phyloP scores from a whole-genome alignment of 1,284 basidiomycete genomes.

The Filobasidium uniguttulatum region DNA sequence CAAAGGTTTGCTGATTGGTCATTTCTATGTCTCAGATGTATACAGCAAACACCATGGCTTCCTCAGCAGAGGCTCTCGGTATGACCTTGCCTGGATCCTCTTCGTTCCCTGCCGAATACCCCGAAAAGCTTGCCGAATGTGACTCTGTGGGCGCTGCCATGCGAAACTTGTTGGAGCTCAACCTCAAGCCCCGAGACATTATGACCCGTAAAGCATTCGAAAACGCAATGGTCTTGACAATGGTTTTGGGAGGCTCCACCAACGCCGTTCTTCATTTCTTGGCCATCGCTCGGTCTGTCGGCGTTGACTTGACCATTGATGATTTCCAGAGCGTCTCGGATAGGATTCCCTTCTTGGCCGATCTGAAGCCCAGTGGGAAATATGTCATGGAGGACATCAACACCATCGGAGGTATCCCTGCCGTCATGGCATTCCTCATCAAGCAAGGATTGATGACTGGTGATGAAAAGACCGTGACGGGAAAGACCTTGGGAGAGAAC shows the following conservation, averaged over 20 bases:
- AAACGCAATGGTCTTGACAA: constrained; percentile 88
- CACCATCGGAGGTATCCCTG: constrained; percentile 64
- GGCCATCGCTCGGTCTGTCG: constrained; percentile 83
- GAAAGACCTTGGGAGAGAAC: constrained; percentile 85
- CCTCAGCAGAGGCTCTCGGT: constrained; percentile 76
- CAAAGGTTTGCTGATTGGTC: background rate
- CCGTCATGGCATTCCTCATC: constrained; percentile 57
- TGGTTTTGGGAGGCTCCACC: constrained; percentile 87
- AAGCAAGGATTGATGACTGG: constrained; percentile 81
- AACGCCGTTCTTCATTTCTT: constrained; percentile 87
- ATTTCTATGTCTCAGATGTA: constrained; percentile 44
- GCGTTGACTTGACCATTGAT: constrained; percentile 75
- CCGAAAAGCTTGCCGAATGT: constrained; percentile 65
- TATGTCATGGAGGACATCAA: constrained; percentile 97
- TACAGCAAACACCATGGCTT: constrained; percentile 94
- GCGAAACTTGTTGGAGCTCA: constrained; percentile 73
- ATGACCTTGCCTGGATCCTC: constrained; percentile 96
- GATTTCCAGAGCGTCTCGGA: constrained; percentile 84
- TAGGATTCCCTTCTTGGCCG: constrained; percentile 82
- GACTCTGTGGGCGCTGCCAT: constrained; percentile 64
- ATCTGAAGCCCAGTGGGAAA: constrained; percentile 86
- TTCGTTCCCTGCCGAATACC: constrained; percentile 81
- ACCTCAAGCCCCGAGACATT: constrained; percentile 85
- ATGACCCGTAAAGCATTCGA: constrained; percentile 93
- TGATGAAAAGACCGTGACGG: constrained; percentile 79